Evolutionary conservation across 441 rosid species (phyloP).

Genomic region (Erodium chrysanthum): DNA sequence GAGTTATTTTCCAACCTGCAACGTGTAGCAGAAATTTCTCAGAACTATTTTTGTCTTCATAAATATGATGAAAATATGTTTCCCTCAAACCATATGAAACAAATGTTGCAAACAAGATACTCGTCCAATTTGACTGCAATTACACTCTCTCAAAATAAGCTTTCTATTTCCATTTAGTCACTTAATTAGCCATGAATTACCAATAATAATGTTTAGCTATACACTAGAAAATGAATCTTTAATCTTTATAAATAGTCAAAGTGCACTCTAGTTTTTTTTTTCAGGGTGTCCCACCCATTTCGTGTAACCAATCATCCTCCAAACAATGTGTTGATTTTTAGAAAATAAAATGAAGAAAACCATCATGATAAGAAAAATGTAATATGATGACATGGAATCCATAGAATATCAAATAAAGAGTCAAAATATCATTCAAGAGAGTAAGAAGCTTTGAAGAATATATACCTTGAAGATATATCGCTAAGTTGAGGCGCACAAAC

Average conservation of each 20-base stretch:
- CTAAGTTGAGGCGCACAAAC: slow-evolving; percentile 49
- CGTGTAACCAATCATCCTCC: background rate
- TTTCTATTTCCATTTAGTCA: too few relatives aligned
- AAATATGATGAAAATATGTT: background rate
- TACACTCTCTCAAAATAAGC: background rate
- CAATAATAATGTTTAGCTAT: background rate
- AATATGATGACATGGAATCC: background rate
- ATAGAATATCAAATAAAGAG: background rate
- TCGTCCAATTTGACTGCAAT: background rate
- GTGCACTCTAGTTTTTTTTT: background rate
- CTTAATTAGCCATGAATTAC: background rate
- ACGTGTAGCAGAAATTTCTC: slow-evolving; percentile 5
- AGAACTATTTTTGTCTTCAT: background rate
- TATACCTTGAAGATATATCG: slow-evolving; percentile 58
- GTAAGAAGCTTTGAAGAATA: background rate
- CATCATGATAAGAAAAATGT: background rate
- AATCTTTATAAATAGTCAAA: background rate
- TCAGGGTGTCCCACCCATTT: background rate
- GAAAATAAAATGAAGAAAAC: background rate
- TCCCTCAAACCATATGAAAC: background rate
- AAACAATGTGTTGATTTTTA: background rate
- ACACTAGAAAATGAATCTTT: too few relatives aligned
- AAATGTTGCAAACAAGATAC: background rate
- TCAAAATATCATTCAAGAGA: background rate
- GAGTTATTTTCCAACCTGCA: slow-evolving; percentile 39